Evolutionary conservation across 2,329 filamentous ascomycete genomes (phyloP).

Genomic region (Blastomyces gilchristii): DNA sequence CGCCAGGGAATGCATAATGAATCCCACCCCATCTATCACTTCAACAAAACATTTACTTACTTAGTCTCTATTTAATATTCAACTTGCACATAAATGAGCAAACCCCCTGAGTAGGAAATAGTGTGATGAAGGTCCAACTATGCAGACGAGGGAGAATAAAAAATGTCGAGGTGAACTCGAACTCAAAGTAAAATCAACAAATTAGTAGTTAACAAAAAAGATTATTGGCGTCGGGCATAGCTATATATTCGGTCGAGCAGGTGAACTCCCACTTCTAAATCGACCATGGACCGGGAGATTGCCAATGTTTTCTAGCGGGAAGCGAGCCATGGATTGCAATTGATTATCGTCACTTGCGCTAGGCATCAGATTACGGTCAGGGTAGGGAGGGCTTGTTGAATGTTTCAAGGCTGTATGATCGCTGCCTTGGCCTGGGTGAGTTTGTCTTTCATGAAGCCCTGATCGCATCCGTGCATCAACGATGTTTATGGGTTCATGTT

Average conservation of each 20-base stretch:
- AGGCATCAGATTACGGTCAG: slow-evolving; percentile 19
- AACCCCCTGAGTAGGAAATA: neutral
- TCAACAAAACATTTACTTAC: neutral
- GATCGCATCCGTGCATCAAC: slow-evolving; percentile 17
- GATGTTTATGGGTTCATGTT: slow-evolving; percentile 17
- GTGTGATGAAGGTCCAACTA: neutral
- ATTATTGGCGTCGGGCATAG: slow-evolving; percentile 17
- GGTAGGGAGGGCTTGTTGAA: slow-evolving; percentile 16
- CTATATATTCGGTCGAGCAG: slow-evolving; percentile 20
- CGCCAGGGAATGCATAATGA: slow-evolving; percentile 3
- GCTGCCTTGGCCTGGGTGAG: neutral
- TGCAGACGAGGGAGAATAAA: neutral
- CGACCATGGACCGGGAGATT: slow-evolving; percentile 2
- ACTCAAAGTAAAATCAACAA: slow-evolving; percentile 4
- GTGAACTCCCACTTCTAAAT: slow-evolving; percentile 19
- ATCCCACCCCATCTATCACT: neutral
- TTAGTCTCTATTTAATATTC: neutral
- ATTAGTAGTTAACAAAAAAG: slow-evolving; percentile 1
- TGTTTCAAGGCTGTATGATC: neutral
- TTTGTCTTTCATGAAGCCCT: slow-evolving; percentile 11
- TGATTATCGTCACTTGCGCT: slow-evolving; percentile 16
- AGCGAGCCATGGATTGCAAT: neutral
- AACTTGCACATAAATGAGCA: neutral
- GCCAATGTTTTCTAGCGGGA: slow-evolving; percentile 2
- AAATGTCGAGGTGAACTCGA: neutral